Evolutionary conservation across 1,284 basidiomycete species (phyloP), one percentile per base, ranked within the genome.

Genomic region (Ceratobasidium sp.): DNA sequence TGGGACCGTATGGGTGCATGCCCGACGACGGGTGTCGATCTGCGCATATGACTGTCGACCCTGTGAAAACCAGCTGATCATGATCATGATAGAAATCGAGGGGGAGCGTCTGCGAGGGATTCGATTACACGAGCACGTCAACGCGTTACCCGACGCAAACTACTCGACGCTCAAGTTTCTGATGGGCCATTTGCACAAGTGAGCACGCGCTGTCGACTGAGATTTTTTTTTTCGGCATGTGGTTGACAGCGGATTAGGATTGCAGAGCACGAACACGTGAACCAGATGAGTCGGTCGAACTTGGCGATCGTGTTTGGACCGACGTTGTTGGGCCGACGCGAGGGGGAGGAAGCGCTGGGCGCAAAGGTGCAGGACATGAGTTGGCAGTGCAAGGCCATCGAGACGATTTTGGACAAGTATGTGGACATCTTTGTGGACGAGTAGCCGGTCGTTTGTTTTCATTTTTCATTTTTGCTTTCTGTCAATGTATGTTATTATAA

Each of bases 121-220:
- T 76, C 88, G 96, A 61, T 83, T 99, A 73, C 97, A 99, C 78
- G 97, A 99, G 80, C 89, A 93, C 65, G 96, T 99, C 60, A 99
- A 99, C 79, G 96, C 98, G 77, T 85, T 99, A 64, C 97, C 97
- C 2, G 97, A 99, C 82, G 88, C 97, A 14, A 98, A 99, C 81
- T 99, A 99, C 79, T 94, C 97, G 0, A 98, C 97, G 1, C 85
- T 99, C 69, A 98, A 98, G 80, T 98, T 88, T 80, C 92, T 99
- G 79, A 88, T 99, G 86, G 95, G 92, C 10, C 97, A 99, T 82
- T 82, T 99, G 74, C 87, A 98, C 83, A 89, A 87, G 93, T 95
- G 76, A 75, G 36, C 14, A n/a, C n/a, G n/a, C n/a, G n/a, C n/a
- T n/a, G n/a, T n/a, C n/a, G n/a, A n/a, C n/a, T n/a, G n/a, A n/a